Evolutionary conservation across 2,329 filamentous ascomycete species (phyloP).

Genomic region (Exutisphaerella laricina): DNA sequence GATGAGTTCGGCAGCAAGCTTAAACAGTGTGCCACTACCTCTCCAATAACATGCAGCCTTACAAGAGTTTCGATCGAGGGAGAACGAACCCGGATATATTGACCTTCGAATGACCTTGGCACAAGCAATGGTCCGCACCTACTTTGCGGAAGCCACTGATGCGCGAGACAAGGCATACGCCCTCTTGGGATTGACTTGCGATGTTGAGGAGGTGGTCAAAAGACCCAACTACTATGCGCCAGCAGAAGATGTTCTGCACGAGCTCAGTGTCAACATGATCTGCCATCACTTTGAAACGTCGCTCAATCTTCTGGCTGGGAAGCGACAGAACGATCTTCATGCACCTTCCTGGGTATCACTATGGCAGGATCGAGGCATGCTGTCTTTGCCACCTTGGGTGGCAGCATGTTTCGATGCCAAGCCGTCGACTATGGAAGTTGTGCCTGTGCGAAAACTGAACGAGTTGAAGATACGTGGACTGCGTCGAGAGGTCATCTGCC

Average conservation of each 20-base stretch:
- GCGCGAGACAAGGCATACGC: conserved; percentile 5
- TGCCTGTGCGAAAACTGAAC: too few species aligned
- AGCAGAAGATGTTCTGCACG: background rate
- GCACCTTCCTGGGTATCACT: conserved; percentile 1
- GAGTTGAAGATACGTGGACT: too few species aligned
- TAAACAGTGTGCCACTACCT: too few species aligned
- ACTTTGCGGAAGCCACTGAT: conserved; percentile 1
- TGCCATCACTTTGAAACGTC: background rate
- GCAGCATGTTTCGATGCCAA: too few species aligned
- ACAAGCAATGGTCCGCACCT: background rate
- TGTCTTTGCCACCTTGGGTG: too few species aligned
- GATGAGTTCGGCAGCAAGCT: too few species aligned
- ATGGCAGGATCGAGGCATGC: background rate
- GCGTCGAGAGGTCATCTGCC: too few species aligned
- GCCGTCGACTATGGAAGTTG: too few species aligned
- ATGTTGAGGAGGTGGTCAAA: background rate
- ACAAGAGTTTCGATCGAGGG: background rate
- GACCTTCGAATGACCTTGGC: background rate
- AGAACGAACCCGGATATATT: background rate
- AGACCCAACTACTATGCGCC: background rate
- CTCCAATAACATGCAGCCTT: too few species aligned
- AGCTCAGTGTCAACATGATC: background rate
- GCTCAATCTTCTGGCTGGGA: conserved; percentile 2
- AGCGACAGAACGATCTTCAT: background rate
- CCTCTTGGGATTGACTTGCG: background rate